Evolutionary conservation across 108 stramenopile genomes (phyloP).

Genomic region (Discostella pseudostelligera): DNA sequence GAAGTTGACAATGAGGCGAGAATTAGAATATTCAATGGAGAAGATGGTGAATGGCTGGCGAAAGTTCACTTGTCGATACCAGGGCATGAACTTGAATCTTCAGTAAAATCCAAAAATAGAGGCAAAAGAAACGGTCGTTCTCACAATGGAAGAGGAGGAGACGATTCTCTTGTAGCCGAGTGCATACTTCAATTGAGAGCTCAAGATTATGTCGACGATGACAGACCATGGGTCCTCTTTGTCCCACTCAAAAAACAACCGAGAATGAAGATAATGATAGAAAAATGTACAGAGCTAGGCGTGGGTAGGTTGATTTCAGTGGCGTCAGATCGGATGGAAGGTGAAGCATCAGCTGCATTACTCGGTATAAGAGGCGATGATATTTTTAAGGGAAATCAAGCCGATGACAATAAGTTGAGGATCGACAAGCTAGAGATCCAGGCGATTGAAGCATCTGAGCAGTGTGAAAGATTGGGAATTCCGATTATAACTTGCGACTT

Average conservation of each 20-base stretch:
- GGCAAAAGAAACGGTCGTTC: constrained; percentile 23
- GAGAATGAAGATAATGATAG: constrained; percentile 64
- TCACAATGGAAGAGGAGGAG: constrained; percentile 14
- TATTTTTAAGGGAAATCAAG: constrained; percentile 3
- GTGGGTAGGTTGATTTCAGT: constrained; percentile 42
- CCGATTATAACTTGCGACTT: constrained; percentile 37
- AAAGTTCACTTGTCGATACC: constrained; percentile 13
- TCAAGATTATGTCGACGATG: constrained; percentile 23
- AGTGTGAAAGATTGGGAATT: constrained; percentile 76
- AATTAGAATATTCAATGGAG: constrained; percentile 74
- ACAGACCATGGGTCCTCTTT: constrained; percentile 47
- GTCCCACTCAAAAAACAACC: constrained; percentile 64
- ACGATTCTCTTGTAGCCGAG: constrained; percentile 36
- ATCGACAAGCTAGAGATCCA: constrained; percentile 54
- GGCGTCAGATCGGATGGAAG: constrained; percentile 46
- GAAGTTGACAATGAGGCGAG: constrained; percentile 1
- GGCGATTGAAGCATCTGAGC: constrained; percentile 79
- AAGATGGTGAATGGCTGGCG: constrained; percentile 80
- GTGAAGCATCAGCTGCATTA: constrained; percentile 6
- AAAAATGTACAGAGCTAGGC: constrained; percentile 81
- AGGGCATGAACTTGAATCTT: background rate
- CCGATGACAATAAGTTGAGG: background rate
- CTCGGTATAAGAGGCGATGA: constrained; percentile 1
- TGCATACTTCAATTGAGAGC: constrained; percentile 50
- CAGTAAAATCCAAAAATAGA: background rate